Conservation (phyloP, 1,139 yeast genomes). For the Geotrichum klebahnii region DNA sequence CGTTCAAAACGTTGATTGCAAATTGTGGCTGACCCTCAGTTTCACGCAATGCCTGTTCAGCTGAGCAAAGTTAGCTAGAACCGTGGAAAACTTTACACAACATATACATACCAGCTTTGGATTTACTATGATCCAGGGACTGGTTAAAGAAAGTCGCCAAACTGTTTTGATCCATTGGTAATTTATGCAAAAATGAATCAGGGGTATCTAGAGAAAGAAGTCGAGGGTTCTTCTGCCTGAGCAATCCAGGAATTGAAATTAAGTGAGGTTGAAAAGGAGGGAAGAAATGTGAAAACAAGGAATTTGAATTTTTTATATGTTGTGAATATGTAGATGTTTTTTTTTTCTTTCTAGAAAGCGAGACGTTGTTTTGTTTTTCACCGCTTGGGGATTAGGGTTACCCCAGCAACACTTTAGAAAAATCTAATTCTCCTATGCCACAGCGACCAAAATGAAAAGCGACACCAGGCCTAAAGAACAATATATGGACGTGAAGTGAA, state of each 20-base stretch:
- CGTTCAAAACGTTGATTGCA: slow-evolving; percentile 66
- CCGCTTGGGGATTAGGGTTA: slow-evolving; percentile 6
- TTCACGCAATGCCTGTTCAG: slow-evolving; percentile 47
- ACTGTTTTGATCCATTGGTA: slow-evolving; percentile 11
- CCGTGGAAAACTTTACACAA: neutral
- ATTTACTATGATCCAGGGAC: slow-evolving; percentile 23
- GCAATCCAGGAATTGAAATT: neutral
- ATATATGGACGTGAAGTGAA: too few relatives aligned
- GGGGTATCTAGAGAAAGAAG: neutral
- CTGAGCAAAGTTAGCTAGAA: slow-evolving; percentile 24
- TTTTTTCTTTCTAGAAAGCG: neutral
- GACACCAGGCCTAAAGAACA: too few relatives aligned
- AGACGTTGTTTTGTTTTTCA: slow-evolving; percentile 9
- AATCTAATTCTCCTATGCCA: too few relatives aligned
- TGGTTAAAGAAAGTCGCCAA: slow-evolving; percentile 21
- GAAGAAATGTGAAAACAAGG: neutral
- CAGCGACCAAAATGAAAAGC: too few relatives aligned
- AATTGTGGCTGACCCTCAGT: slow-evolving; percentile 70
- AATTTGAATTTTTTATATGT: neutral
- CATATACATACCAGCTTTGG: slow-evolving; percentile 22
- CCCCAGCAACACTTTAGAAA: slow-evolving; percentile 6
- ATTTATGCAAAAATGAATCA: neutral
- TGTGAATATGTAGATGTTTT: too few relatives aligned
- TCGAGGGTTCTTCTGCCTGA: neutral
- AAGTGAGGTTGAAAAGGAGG: neutral